phyloP scores from a whole-genome alignment of 805 yeast genomes.

The Starmerella bombi region DNA sequence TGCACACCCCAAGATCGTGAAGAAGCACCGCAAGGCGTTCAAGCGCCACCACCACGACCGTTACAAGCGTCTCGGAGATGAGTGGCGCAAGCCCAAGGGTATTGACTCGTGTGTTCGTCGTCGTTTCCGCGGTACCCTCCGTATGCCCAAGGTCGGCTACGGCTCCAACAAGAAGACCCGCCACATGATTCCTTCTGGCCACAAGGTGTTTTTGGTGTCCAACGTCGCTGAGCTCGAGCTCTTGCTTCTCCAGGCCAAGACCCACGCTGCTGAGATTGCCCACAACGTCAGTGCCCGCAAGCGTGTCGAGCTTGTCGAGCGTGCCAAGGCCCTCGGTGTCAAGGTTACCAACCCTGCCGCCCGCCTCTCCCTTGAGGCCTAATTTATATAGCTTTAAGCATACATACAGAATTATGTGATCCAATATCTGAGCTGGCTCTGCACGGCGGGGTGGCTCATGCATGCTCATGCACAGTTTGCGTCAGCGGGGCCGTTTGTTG shows the following conservation, averaged over 20 bases:
- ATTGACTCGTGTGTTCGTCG: slow-evolving; percentile 99
- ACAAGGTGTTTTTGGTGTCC: slow-evolving; percentile 89
- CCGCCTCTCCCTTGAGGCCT: slow-evolving; percentile 96
- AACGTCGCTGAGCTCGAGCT: slow-evolving; percentile 90
- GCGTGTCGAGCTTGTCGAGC: slow-evolving; percentile 91
- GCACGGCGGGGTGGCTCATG: too few relatives aligned
- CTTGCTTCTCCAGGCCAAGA: slow-evolving; percentile 90
- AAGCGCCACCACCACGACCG: slow-evolving; percentile 99
- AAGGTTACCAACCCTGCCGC: slow-evolving; percentile 99
- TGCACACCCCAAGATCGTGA: slow-evolving; percentile 98
- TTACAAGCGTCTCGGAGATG: slow-evolving; percentile 94
- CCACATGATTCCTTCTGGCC: slow-evolving; percentile 93
- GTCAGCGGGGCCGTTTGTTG: too few relatives aligned
- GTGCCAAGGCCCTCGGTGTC: slow-evolving; percentile 96
- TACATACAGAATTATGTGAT: not conserved
- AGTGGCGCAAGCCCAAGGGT: slow-evolving; percentile 99
- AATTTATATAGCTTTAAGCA: slow-evolving; percentile 25
- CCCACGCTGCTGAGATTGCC: slow-evolving; percentile 99
- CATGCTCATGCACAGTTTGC: too few relatives aligned
- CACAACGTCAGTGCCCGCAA: slow-evolving; percentile 96
- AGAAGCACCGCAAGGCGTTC: slow-evolving; percentile 97
- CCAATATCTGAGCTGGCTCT: too few relatives aligned
- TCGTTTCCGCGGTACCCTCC: slow-evolving; percentile 94
- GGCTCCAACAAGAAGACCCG: slow-evolving; percentile 99
- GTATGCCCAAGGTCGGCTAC: slow-evolving; percentile 99